Percentiles rank a stretch among this genome's conserved stretches.
Conservation (phyloP, 169 alveolate species). For the Cryptosporidium canis region DNA sequence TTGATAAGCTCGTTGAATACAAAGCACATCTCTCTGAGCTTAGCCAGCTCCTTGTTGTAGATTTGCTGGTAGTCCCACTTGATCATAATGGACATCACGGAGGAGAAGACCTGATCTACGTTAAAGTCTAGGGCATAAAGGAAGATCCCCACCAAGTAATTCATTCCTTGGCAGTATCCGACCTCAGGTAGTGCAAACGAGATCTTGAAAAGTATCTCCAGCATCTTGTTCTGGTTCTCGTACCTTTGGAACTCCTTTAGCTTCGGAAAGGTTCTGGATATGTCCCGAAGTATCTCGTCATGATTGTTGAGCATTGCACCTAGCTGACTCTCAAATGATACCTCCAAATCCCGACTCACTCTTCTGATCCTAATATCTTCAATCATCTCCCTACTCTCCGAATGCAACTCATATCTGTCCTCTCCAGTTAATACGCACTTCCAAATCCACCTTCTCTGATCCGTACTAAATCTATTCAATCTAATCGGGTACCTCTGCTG, state of each 20-base stretch:
- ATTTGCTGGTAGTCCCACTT: conserved; percentile 66
- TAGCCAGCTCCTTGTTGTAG: conserved; percentile 27
- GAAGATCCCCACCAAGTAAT: conserved; percentile 43
- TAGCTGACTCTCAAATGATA: not conserved
- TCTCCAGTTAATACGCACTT: conserved; percentile 50
- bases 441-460: conserved; percentile 50
- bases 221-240: conserved; percentile 44
- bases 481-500: conserved; percentile 49
- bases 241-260: conserved; percentile 2
- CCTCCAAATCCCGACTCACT: not conserved
- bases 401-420: not conserved
- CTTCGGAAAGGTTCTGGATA: conserved; percentile 54
- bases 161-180: conserved; percentile 72
- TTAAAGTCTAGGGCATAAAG: conserved; percentile 36
- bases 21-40: conserved; percentile 60
- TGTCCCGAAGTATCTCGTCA: conserved; percentile 42
- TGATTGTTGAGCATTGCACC: not conserved
- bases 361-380: not conserved
- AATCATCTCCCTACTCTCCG: not conserved
- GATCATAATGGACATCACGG: conserved; percentile 42
- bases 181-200: conserved; percentile 47
- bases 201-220: conserved; percentile 22
- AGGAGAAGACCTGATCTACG: conserved; percentile 21
- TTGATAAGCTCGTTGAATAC: conserved; percentile 41
- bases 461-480: conserved; percentile 1